Evolutionary conservation across 768 basidiomycete genomes (phyloP), one percentile per base, ranked within the genome.

Genomic region (Termitomyces sp.): DNA sequence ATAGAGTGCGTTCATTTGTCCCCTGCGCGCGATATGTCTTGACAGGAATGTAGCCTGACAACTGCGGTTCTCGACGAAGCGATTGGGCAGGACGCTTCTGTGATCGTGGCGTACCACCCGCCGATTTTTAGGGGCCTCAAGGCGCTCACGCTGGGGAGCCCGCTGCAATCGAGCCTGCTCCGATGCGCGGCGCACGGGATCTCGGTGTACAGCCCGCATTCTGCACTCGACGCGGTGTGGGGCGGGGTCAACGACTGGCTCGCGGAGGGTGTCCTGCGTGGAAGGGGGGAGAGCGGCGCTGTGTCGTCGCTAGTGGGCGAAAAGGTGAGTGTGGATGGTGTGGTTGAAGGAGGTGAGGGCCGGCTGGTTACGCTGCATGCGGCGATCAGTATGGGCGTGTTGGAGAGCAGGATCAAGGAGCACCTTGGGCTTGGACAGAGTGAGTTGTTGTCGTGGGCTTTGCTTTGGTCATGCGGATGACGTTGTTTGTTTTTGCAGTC

Each of bases 211-310:
- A 81, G 80, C 41, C 93, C 96, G 2, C 96, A 98, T 71, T 92
- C 90, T 0, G 83, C 92, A 0, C 78, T 97, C 17, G 96, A 98
- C 71, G 79, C 78, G n/a, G 84, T 90, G 1, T 78, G 81, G 63
- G 89, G 82, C 5, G 95, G 96, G 0, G 82, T 96, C 53, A 97
- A 96, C 66, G 93, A 95, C 71, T 97, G 91, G 90, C 80, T 94
- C 15, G 89, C 84, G 1, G 66, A 74, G 67, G 82, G 79, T 37
- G 67, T 81, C 35, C 70, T 82, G 59, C 73, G 70, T 48, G 70
- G 60, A 17, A 68, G 63, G 42, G 73, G 63, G 42, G 73, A 67
- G 38, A 66, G 71, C 60, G 75, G 73, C 49, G 61, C 66, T 59
- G 64, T 77, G 56, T 60, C 63, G 50, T 66, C 70, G 54, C 74